Conservation (phyloP, 2,329 filamentous ascomycete species). For the Colletotrichum brevisporum region DNA sequence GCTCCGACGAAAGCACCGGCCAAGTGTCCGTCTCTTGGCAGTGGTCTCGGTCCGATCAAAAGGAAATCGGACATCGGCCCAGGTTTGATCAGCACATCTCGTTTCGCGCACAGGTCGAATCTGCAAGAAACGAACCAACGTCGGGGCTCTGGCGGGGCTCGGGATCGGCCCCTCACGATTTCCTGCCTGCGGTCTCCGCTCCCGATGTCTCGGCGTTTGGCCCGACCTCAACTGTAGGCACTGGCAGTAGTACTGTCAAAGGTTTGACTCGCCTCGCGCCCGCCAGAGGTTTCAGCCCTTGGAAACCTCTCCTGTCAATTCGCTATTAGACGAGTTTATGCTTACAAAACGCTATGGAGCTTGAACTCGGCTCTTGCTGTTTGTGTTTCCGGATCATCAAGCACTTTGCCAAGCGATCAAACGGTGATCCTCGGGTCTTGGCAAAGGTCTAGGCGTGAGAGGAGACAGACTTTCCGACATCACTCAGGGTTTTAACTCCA, state of each 20-base stretch:
- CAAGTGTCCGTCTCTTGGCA: neutral
- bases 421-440: conserved; percentile 48
- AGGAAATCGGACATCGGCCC: too few species aligned
- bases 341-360: neutral
- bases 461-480: too few species aligned
- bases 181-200: conserved; percentile 2
- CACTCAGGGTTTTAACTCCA: too few species aligned
- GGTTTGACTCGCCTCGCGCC: neutral
- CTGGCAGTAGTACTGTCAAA: neutral
- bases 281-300: neutral
- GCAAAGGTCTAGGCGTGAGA: conserved; percentile 57
- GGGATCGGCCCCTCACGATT: conserved; percentile 26
- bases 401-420: neutral
- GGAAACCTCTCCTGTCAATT: neutral
- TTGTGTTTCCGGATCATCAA: neutral
- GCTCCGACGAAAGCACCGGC: neutral
- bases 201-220: conserved; percentile 24
- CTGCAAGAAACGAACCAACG: conserved; percentile 25
- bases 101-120: conserved; percentile 32
- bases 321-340: neutral
- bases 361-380: too few species aligned
- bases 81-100: conserved; percentile 25
- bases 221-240: conserved; percentile 2
- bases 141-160: conserved; percentile 27
- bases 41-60: neutral